Evolutionary conservation across 441 rosid species (phyloP), one percentile per base, ranked within the genome.

Genomic region (Flueggea neowawraea): DNA sequence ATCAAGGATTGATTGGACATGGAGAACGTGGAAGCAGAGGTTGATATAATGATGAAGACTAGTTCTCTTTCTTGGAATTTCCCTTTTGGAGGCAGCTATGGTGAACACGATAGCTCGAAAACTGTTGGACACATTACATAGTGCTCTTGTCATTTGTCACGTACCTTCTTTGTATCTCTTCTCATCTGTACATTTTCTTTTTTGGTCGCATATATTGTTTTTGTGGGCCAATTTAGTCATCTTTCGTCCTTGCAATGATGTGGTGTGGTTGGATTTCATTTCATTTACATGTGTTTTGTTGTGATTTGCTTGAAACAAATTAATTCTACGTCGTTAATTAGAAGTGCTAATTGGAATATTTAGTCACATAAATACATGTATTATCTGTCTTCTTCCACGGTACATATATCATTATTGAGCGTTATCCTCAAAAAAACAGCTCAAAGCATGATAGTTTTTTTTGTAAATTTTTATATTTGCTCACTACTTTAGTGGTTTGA

Each of bases 21-120:
- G n/a, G 1, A 11, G n/a, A 47, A 47, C 50, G n/a, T 47, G 12
- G 50, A 47, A 47, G 14, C 50, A 10, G n/a, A 47, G 14, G 12
- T 9, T 7, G 61, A 65, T 14, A n/a, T 22, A 2, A 31, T 32
- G 64, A 12, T 17, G 31, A 47, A 39, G 64, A 4, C 50, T 47
- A 33, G 16, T 57, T 61, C 70, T 12, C 15, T 69, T 55, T 65
- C 71, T 10, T 14, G 69, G 58, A 65, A 69, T 69, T 73, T 73
- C 65, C 58, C 58, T 15, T 65, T 58, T 62, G 68, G 74, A 73
- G 73, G 68, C 73, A 58, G 64, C 65, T 16, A 17, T 10, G 50
- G 6, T 6, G 6, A 14, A 47, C 50, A 47, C 14, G 14, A 10
- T 47, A 47, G 9, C 41, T 36, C 50, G 14, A 47, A 6, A 47